Evolutionary conservation across 495 filamentous ascomycete genomes (phyloP), one percentile per base, ranked within the genome.

Genomic region (Thermochaetoides thermophila): DNA sequence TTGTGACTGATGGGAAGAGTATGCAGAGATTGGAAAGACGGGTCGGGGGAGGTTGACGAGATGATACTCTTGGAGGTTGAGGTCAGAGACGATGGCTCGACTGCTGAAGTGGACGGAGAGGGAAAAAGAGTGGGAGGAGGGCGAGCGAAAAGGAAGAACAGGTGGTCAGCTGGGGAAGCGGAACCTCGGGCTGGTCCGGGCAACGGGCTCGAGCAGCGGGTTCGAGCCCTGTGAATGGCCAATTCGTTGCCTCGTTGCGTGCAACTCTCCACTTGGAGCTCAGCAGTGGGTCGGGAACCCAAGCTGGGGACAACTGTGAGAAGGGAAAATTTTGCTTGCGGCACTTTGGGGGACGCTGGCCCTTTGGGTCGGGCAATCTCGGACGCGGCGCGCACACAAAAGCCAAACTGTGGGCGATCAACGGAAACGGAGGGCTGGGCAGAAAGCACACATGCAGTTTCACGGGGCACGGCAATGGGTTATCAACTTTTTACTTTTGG

Each of bases 1-100:
- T 81, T 76, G 67, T 75, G 57, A 52, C 55, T 51, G 55, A 44
- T 50, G 43, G 49, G 50, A 39, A 52, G 48, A 49, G 47, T 44
- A 48, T 53, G 50, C 43, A 47, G 42, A 44, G 50, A 50, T 48
- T 45, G 52, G 54, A 48, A 45, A 58, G 36, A 52, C 32, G 23
- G 31, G 38, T 35, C 41, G 40, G 50, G 46, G 48, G 32, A 45
- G 40, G 37, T 49, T 47, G 49, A 40, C 40, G 44, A 49, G 46
- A 42, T 46, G 47, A 43, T 40, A 46, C 43, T 48, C 40, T 43
- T 44, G 32, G 33, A 29, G 32, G 26, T 34, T 36, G 31, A 36
- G 41, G 37, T n/a, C 42, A 44, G 39, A 49, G 43, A 43, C 46
- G 38, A 44, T 39, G 37, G 45, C 38, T 53, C 44, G 54, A 51